A percentile compares a stretch with the other conserved stretches of the same genome.
Conservation (phyloP, 768 basidiomycete species). For the Tulasnella sp. region DNA sequence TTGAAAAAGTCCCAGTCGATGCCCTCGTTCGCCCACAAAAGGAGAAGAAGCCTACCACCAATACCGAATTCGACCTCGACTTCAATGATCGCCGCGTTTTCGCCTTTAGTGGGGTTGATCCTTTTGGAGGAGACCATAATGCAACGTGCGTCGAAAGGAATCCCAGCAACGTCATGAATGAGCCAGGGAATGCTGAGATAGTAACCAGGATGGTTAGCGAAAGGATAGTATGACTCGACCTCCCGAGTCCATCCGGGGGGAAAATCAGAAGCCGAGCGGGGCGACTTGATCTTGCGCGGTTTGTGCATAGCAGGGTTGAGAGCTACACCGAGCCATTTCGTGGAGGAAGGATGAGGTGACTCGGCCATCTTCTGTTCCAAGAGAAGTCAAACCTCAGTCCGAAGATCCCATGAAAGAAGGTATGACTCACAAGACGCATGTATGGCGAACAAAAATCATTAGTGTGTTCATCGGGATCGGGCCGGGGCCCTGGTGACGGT, state of each 20-base stretch:
- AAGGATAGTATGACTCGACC: background rate
- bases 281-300: background rate
- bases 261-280: background rate
- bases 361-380: background rate
- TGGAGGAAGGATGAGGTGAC: background rate
- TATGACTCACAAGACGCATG: background rate
- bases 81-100: background rate
- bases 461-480: background rate
- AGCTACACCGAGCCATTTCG: background rate
- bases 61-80: background rate
- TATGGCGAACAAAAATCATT: background rate
- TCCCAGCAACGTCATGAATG: background rate
- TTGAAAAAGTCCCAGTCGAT: background rate
- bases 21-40: background rate
- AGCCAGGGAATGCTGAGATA: background rate
- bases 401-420: background rate
- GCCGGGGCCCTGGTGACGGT: background rate
- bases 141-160: background rate
- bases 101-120: background rate
- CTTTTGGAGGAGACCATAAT: background rate
- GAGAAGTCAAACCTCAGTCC: background rate
- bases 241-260: background rate
- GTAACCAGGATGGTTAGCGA: background rate
- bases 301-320: background rate
- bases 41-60: background rate